A percentile compares a stretch with the other conserved stretches of the same genome.
phyloP scores from a whole-genome alignment of 768 basidiomycete species.

The Tylopilus sp. region DNA sequence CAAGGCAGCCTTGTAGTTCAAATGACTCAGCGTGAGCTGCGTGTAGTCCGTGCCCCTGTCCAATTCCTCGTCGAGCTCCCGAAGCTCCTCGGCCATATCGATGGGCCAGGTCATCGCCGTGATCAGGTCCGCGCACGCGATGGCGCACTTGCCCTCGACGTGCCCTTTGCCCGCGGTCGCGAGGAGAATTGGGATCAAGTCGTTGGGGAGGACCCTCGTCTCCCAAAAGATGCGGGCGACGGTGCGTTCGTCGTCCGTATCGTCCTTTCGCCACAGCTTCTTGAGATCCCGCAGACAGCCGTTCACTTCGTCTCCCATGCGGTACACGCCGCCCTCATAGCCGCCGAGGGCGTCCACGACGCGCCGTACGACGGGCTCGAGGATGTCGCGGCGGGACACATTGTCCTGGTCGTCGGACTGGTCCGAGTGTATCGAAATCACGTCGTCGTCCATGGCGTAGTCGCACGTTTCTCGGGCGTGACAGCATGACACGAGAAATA shows the following conservation, averaged over 20 bases:
- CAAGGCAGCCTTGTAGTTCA: conserved; percentile 80
- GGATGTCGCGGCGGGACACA: conserved; percentile 46
- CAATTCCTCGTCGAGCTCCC: conserved; percentile 79
- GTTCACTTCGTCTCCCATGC: conserved; percentile 76
- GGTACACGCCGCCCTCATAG: conserved; percentile 60
- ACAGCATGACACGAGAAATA: conserved; percentile 22
- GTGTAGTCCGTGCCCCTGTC: conserved; percentile 89
- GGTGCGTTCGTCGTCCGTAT: conserved; percentile 94
- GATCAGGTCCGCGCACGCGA: conserved; percentile 84
- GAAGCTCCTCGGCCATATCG: conserved; percentile 89
- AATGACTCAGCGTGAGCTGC: conserved; percentile 72
- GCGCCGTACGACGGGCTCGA: conserved; percentile 65
- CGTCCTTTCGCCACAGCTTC: conserved; percentile 94
- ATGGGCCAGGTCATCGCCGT: conserved; percentile 99
- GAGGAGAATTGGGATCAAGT: conserved; percentile 82
- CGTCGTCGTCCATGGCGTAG: conserved; percentile 31
- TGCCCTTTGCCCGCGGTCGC: conserved; percentile 74
- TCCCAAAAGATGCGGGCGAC: conserved; percentile 92
- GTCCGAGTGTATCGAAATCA: conserved; percentile 33
- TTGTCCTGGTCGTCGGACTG: conserved; percentile 28
- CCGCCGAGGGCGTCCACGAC: conserved; percentile 84
- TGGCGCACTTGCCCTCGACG: conserved; percentile 79
- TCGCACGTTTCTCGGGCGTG: conserved; percentile 6
- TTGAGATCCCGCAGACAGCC: conserved; percentile 93
- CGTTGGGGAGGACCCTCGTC: conserved; percentile 80